These are phyloP conservation scores for Clarireedia hainanense DNA, from an alignment of 2,329 filamentous ascomycete genomes.

Conservation along the genomic window DNA sequence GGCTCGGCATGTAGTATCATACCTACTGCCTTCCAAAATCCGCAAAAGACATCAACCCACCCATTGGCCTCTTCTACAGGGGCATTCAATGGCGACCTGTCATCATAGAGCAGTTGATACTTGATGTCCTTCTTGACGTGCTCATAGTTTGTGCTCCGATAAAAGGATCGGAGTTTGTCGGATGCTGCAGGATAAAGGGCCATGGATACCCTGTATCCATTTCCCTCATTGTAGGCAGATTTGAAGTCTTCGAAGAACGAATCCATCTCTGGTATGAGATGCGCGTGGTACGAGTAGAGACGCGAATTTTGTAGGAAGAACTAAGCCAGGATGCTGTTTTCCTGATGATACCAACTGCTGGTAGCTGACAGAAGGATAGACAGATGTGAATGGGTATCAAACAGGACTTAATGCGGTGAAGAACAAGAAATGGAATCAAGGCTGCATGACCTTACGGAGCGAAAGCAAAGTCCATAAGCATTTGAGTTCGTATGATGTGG, in stretches of 20 bases:
- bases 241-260: conserved; percentile 66
- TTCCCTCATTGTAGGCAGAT: conserved; percentile 52
- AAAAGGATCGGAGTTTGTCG: conserved; percentile 60
- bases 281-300: not conserved
- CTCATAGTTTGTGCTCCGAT: conserved; percentile 62
- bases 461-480: not conserved
- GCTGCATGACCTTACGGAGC: not conserved
- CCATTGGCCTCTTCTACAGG: conserved; percentile 55
- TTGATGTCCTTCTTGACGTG: conserved; percentile 56
- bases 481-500: not conserved
- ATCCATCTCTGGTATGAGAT: conserved; percentile 51
- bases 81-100: conserved; percentile 26
- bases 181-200: conserved; percentile 67
- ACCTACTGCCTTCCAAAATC: conserved; percentile 76
- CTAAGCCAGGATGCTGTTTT: too few relatives aligned
- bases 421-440: not conserved
- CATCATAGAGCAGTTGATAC: conserved; percentile 59
- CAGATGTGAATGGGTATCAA: not conserved
- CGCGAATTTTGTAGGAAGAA: not conserved
- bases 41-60: conserved; percentile 81
- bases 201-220: conserved; percentile 66
- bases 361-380: not conserved
- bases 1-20: conserved; percentile 63
- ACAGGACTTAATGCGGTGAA: not conserved
- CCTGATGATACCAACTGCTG: not conserved